These are phyloP conservation scores for Verticillium longisporum DNA, from an alignment of 2,329 filamentous ascomycete species.

Conservation along the genomic window DNA sequence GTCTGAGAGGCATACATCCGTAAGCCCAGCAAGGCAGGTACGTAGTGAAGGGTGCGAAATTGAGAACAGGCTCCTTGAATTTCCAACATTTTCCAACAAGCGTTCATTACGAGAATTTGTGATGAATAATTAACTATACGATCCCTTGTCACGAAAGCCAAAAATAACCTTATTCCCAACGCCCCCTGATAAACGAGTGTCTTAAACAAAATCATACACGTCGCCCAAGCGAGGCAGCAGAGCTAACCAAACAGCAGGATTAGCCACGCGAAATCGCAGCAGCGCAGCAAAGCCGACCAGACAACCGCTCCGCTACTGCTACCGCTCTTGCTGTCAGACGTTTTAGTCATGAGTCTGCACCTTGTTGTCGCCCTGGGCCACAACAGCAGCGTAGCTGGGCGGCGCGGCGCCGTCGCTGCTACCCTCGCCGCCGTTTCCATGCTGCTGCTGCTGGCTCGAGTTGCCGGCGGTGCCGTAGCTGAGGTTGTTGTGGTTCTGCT, in stretches of 20 bases:
- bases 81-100: too few relatives aligned
- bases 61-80: too few relatives aligned
- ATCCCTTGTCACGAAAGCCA: background rate
- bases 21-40: too few relatives aligned
- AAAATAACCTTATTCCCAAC: background rate
- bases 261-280: background rate
- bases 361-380: constrained; percentile 79
- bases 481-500: constrained; percentile 16
- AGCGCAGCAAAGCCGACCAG: background rate
- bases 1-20: too few relatives aligned
- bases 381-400: constrained; percentile 87
- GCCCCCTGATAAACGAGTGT: background rate
- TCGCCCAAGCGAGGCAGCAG: background rate
- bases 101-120: too few relatives aligned
- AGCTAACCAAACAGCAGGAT: background rate
- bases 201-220: background rate
- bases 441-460: constrained; percentile 21
- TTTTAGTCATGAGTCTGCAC: constrained; percentile 61
- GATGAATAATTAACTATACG: background rate
- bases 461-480: constrained; percentile 15
- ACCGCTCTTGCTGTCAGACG: background rate
- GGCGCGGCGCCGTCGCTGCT: constrained; percentile 48
- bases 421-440: constrained; percentile 31
- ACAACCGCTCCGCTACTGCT: background rate
- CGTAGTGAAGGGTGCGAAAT: too few relatives aligned